These are phyloP conservation scores for Colletotrichum lupini DNA, from an alignment of 2,329 filamentous ascomycete genomes.

Conservation along the genomic window DNA sequence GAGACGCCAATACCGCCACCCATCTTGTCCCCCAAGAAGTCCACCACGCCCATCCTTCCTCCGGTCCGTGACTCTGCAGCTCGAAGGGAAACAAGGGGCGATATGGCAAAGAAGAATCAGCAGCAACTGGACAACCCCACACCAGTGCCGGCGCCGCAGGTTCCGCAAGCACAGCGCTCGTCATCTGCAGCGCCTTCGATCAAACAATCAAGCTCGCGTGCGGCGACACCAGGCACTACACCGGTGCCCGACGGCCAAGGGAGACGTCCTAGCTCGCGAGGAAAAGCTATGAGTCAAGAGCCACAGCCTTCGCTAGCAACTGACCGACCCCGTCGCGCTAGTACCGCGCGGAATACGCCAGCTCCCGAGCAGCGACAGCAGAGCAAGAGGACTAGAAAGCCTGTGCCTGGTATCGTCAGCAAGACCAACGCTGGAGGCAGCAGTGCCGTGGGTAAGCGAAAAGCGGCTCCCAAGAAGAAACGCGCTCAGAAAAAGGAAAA, in stretches of 20 bases:
- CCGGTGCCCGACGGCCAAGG: conserved; percentile 50
- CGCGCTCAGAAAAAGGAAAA: conserved; percentile 60
- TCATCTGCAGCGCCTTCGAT: conserved; percentile 40
- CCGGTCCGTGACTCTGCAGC: conserved; percentile 44
- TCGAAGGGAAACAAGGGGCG: conserved; percentile 59
- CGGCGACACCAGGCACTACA: conserved; percentile 49
- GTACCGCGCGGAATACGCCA: conserved; percentile 68
- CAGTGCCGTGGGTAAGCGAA: conserved; percentile 78
- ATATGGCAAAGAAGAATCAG: conserved; percentile 55
- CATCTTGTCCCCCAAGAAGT: conserved; percentile 45
- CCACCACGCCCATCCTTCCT: conserved; percentile 49
- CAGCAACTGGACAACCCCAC: conserved; percentile 34
- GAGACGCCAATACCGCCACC: conserved; percentile 55
- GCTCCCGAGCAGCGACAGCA: conserved; percentile 57
- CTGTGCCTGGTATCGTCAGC: conserved; percentile 78
- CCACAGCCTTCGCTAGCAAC: conserved; percentile 59
- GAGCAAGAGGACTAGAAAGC: conserved; percentile 73
- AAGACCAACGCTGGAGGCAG: conserved; percentile 69
- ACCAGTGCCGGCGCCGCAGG: conserved; percentile 19
- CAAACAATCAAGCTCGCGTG: conserved; percentile 47
- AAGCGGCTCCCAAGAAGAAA: conserved; percentile 75
- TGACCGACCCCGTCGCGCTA: conserved; percentile 66
- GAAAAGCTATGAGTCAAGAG: conserved; percentile 64
- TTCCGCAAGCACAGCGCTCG: conserved; percentile 36
- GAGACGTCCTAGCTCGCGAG: conserved; percentile 63